These are phyloP conservation scores for Albatrellus ellisii DNA, from an alignment of 768 basidiomycete species.

Conservation along the genomic window DNA sequence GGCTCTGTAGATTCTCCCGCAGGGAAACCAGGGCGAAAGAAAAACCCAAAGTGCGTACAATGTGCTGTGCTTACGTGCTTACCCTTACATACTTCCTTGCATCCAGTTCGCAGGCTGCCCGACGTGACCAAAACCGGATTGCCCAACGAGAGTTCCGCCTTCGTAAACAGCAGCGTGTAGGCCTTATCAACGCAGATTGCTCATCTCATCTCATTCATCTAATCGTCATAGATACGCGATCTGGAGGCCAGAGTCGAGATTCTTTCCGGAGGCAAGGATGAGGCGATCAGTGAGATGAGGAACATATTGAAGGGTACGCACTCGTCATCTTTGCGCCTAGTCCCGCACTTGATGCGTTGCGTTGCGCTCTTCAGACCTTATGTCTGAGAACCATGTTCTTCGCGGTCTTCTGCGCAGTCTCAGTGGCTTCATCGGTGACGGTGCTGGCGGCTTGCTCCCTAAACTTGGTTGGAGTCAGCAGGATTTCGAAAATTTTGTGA, in stretches of 20 bases:
- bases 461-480: conserved; percentile 68
- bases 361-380: conserved; percentile 41
- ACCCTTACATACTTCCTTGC: conserved; percentile 7
- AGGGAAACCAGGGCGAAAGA: conserved; percentile 68
- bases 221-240: conserved; percentile 63
- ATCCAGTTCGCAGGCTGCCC: conserved; percentile 70
- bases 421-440: conserved; percentile 77
- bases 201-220: neutral
- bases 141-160: conserved; percentile 90
- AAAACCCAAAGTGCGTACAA: conserved; percentile 67
- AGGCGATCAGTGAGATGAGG: conserved; percentile 71
- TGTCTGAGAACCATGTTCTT: conserved; percentile 81
- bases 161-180: conserved; percentile 78
- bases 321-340: neutral
- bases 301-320: conserved; percentile 62
- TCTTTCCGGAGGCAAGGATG: conserved; percentile 84
- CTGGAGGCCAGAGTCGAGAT: conserved; percentile 93
- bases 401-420: conserved; percentile 68
- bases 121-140: conserved; percentile 83
- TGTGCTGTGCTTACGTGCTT: conserved; percentile 18
- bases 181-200: conserved; percentile 10
- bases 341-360: conserved; percentile 1
- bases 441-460: conserved; percentile 61
- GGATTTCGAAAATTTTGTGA: conserved; percentile 73
- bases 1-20: conserved; percentile 13